Percentiles rank a stretch among this genome's conserved stretches.
Evolutionary conservation across 306 rosid genomes (phyloP).

Genomic region (Nissolia schottii): DNA sequence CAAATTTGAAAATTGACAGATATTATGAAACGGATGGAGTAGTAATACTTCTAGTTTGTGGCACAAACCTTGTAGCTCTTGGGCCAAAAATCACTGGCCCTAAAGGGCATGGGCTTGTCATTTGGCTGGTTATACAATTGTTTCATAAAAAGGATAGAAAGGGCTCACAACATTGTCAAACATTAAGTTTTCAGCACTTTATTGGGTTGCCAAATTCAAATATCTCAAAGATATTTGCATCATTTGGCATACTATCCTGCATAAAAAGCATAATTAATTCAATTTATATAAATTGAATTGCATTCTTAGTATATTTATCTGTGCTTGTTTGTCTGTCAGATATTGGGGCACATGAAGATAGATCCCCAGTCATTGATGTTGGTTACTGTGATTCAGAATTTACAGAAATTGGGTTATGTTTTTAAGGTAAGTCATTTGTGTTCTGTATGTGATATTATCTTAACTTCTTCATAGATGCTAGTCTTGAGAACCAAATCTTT

Average conservation of each 20-base stretch:
- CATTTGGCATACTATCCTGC: constrained; percentile 12
- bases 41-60: neutral
- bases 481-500: neutral
- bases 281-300: neutral
- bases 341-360: constrained; percentile 67
- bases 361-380: constrained; percentile 76
- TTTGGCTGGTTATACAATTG: neutral
- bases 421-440: constrained; percentile 56
- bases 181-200: neutral
- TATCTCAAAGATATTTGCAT: neutral
- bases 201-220: neutral
- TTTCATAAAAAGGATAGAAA: neutral
- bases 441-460: constrained; percentile 19
- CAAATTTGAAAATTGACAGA: too few species aligned
- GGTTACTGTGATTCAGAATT: constrained; percentile 65
- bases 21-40: too few species aligned
- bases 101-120: neutral
- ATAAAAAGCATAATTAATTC: neutral
- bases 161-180: neutral
- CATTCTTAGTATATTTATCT: constrained; percentile 6
- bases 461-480: neutral
- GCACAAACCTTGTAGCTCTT: constrained; percentile 1
- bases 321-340: constrained; percentile 46
- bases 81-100: constrained; percentile 8
- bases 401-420: constrained; percentile 78